Percentiles rank a stretch among this genome's conserved stretches.
Conservation (phyloP, 352 stramenopile species). For the Phytophthora cryptogea region DNA sequence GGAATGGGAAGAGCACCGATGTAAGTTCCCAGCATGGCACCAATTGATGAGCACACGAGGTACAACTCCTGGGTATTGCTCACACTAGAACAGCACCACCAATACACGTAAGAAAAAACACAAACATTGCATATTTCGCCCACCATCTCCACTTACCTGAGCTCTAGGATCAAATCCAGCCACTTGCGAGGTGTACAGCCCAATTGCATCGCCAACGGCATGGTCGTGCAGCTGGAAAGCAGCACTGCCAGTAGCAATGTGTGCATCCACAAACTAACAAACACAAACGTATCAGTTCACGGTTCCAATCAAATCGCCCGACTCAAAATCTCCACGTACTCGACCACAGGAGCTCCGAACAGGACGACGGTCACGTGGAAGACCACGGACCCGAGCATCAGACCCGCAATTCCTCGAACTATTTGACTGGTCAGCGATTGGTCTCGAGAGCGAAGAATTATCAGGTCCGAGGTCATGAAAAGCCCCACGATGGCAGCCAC, state of each 20-base stretch:
- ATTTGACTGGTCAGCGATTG: constrained; percentile 10
- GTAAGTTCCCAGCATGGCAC: constrained; percentile 68
- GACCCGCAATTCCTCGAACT: constrained; percentile 29
- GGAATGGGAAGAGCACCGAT: constrained; percentile 80
- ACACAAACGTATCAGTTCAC: constrained; percentile 7
- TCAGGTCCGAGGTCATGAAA: constrained; percentile 35
- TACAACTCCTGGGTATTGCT: constrained; percentile 48
- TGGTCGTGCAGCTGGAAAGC: constrained; percentile 49
- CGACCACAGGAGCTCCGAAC: constrained; percentile 71
- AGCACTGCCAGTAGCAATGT: constrained; percentile 69
- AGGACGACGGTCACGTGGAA: constrained; percentile 72
- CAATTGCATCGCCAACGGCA: constrained; percentile 52
- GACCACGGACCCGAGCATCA: constrained; percentile 41
- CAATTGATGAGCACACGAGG: constrained; percentile 57
- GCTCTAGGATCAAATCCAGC: constrained; percentile 58
- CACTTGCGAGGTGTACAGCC: constrained; percentile 42
- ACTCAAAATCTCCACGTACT: constrained; percentile 40
- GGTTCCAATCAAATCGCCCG: background rate
- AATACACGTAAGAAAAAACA: background rate
- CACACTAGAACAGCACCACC: constrained; percentile 31
- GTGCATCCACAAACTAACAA: constrained; percentile 57
- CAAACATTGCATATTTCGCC: background rate
- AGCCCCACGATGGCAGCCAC: constrained; percentile 34
- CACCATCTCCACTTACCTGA: constrained; percentile 35
- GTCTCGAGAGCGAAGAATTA: constrained; percentile 34